phyloP scores from a whole-genome alignment of 2,329 filamentous ascomycete genomes.

The Phialophora verrucosa region DNA sequence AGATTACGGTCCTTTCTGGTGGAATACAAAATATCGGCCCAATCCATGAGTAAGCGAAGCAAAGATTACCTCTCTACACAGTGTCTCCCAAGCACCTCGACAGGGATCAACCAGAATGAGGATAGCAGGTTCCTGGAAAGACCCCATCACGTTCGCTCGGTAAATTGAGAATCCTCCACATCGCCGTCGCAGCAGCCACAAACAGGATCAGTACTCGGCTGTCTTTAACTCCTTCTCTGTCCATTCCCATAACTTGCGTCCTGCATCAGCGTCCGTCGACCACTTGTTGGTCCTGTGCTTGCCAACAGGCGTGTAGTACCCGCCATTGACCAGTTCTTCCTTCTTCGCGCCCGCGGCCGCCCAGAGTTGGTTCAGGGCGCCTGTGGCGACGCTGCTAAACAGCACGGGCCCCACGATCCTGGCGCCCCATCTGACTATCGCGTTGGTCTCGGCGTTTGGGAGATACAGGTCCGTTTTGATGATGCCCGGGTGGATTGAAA shows the following conservation, averaged over 20 bases:
- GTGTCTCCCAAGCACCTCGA: not conserved
- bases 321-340: conserved; percentile 49
- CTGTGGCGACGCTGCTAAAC: conserved; percentile 45
- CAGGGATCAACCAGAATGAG: too few species aligned
- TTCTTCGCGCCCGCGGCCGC: conserved; percentile 44
- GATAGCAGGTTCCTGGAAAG: not conserved
- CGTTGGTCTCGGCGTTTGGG: conserved; percentile 41
- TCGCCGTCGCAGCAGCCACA: not conserved
- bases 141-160: not conserved
- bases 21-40: not conserved
- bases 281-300: conserved; percentile 40
- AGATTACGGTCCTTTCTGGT: not conserved
- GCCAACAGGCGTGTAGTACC: conserved; percentile 53
- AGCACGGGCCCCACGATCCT: conserved; percentile 38
- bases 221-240: conserved; percentile 43
- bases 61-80: not conserved
- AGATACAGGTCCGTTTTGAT: conserved; percentile 51
- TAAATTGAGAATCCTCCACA: not conserved
- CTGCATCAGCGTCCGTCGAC: conserved; percentile 40
- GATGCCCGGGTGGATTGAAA: conserved; percentile 59
- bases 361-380: conserved; percentile 52
- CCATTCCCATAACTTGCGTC: conserved; percentile 45
- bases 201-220: conserved; percentile 30
- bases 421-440: conserved; percentile 39
- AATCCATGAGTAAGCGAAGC: not conserved